Evolutionary conservation across 257 asterid genomes (phyloP).

Genomic region (Capsicum chinense): DNA sequence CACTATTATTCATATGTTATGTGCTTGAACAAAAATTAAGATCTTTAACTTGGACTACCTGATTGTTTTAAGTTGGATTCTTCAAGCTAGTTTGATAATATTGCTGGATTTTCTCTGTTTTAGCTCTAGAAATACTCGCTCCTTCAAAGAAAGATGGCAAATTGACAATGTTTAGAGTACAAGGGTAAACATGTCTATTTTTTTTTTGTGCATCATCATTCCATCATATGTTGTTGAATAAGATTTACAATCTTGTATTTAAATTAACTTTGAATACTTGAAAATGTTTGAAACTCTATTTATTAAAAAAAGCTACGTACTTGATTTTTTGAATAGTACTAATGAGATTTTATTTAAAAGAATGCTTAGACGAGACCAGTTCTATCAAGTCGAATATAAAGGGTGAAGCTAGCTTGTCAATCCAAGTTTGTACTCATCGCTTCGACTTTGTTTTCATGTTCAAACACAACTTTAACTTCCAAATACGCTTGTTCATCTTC

Average conservation of each 20-base stretch:
- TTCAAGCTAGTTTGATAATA: not conserved
- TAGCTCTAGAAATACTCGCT: not conserved
- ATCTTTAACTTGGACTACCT: not conserved
- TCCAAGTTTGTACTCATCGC: not conserved
- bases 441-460: not conserved
- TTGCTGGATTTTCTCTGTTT: not conserved
- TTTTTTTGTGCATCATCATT: not conserved
- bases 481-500: not conserved
- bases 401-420: not conserved
- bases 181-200: not conserved
- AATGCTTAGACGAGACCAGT: not conserved
- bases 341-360: not conserved
- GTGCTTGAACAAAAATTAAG: constrained; percentile 3
- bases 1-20: not conserved
- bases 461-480: not conserved
- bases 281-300: not conserved
- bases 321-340: not conserved
- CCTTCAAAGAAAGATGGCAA: not conserved
- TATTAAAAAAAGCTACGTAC: not conserved
- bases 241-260: not conserved
- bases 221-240: not conserved
- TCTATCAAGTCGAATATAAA: not conserved
- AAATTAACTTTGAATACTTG: not conserved
- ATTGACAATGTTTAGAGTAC: not conserved
- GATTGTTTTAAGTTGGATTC: not conserved